Conservation (phyloP, 805 yeast species). For the Blastobotrys attinorum region DNA sequence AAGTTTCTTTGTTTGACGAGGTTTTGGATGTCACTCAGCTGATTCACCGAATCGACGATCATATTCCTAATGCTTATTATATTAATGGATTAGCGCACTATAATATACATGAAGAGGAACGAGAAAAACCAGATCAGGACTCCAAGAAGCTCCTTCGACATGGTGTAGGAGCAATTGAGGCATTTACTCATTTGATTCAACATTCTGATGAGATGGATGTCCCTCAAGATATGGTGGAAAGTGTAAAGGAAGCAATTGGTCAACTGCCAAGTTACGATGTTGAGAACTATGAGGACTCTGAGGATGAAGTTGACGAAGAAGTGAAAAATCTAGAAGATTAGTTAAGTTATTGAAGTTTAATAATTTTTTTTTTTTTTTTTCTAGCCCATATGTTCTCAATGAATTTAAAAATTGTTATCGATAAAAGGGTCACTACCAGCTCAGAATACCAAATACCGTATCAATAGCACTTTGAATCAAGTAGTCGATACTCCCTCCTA, state of each 20-base stretch:
- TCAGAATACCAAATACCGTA: no score
- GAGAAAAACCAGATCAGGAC: slow-evolving; percentile 23
- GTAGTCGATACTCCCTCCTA: no score
- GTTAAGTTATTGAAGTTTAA: no score
- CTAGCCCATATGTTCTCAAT: no score
- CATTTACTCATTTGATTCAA: slow-evolving; percentile 33
- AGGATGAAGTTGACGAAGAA: slow-evolving; percentile 21
- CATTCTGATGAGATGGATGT: slow-evolving; percentile 33
- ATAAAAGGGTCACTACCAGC: no score
- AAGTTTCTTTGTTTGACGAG: slow-evolving; percentile 61
- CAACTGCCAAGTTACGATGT: slow-evolving; percentile 49
- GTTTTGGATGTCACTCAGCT: slow-evolving; percentile 58
- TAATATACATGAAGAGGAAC: slow-evolving; percentile 11
- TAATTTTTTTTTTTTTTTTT: no score
- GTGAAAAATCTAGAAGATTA: neutral
- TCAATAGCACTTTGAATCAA: no score
- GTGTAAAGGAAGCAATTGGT: slow-evolving; percentile 42
- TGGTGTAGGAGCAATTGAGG: slow-evolving; percentile 33
- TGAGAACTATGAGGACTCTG: slow-evolving; percentile 26
- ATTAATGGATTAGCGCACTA: slow-evolving; percentile 69
- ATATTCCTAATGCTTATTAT: slow-evolving; percentile 72
- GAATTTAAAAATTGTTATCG: no score
- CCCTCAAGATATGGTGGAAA: slow-evolving; percentile 50
- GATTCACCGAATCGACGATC: slow-evolving; percentile 75
- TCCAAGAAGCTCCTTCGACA: slow-evolving; percentile 35